Evolutionary conservation across 768 basidiomycete species (phyloP).

Genomic region (Dioszegia aurantiaca): DNA sequence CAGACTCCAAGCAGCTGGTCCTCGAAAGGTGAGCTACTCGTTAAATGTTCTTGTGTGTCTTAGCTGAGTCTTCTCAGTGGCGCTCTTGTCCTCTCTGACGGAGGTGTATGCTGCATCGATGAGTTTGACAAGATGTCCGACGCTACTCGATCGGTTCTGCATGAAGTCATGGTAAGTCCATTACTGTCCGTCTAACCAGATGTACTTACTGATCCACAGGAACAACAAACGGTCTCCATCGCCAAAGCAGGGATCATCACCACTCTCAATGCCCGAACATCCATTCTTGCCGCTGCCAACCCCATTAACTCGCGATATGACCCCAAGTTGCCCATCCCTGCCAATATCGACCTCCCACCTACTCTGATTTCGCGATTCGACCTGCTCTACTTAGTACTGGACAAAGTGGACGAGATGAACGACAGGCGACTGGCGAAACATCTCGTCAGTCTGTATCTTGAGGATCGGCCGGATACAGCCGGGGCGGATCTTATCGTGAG

Average conservation of each 20-base stretch:
- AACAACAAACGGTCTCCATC: constrained; percentile 99
- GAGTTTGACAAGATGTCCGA: constrained; percentile 99
- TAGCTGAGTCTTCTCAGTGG: constrained; percentile 13
- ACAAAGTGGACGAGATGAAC: constrained; percentile 82
- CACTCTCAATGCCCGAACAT: constrained; percentile 93
- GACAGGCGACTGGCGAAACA: constrained; percentile 88
- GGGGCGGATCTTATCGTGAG: constrained; percentile 74
- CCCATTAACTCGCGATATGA: constrained; percentile 96
- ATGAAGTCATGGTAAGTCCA: constrained; percentile 83
- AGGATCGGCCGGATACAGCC: constrained; percentile 71
- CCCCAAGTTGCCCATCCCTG: constrained; percentile 81
- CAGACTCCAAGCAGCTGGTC: constrained; percentile 96
- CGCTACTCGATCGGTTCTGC: constrained; percentile 91
- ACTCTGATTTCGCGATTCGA: constrained; percentile 98
- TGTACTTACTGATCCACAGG: constrained; percentile 57
- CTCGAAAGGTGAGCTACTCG: constrained; percentile 70
- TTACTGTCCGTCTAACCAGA: constrained; percentile 59
- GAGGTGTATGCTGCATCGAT: constrained; percentile 74
- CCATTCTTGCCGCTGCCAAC: constrained; percentile 95
- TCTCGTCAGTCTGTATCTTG: constrained; percentile 87
- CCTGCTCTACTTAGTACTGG: constrained; percentile 88
- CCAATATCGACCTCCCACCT: constrained; percentile 95
- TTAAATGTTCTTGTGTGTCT: constrained; percentile 5
- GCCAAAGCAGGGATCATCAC: constrained; percentile 99
- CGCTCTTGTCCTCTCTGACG: constrained; percentile 30